These are phyloP conservation scores for Tetracladium maxilliforme DNA, from an alignment of 2,329 filamentous ascomycete genomes.

Conservation along the genomic window DNA sequence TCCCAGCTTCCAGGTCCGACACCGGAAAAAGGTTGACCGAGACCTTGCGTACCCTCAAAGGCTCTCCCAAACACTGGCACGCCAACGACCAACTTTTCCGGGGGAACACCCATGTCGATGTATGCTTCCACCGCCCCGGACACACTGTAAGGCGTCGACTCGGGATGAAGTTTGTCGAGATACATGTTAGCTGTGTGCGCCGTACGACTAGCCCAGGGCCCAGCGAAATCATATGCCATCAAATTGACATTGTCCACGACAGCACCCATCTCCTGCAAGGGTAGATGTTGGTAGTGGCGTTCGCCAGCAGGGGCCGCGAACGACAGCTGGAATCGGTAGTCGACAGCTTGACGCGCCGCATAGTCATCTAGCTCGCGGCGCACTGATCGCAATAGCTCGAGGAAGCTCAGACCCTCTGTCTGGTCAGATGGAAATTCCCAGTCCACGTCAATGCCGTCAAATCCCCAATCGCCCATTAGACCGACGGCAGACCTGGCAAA, in stretches of 20 bases:
- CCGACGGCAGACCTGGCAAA: slow-evolving; percentile 57
- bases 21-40: slow-evolving; percentile 48
- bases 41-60: slow-evolving; percentile 51
- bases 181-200: slow-evolving; percentile 64
- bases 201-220: no score
- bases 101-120: slow-evolving; percentile 41
- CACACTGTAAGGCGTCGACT: slow-evolving; percentile 55
- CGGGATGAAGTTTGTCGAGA: slow-evolving; percentile 32
- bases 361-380: slow-evolving; percentile 28
- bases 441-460: slow-evolving; percentile 25
- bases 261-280: slow-evolving; percentile 24
- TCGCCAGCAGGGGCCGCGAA: slow-evolving; percentile 32
- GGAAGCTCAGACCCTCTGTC: slow-evolving; percentile 7
- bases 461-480: slow-evolving; percentile 57
- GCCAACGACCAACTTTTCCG: slow-evolving; percentile 57
- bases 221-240: slow-evolving; percentile 59
- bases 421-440: slow-evolving; percentile 2
- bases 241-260: slow-evolving; percentile 38
- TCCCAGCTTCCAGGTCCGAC: slow-evolving; percentile 59
- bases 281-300: slow-evolving; percentile 25
- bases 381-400: slow-evolving; percentile 8
- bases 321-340: slow-evolving; percentile 34
- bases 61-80: slow-evolving; percentile 70
- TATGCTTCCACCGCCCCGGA: slow-evolving; percentile 53
- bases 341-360: slow-evolving; percentile 21